phyloP scores from a whole-genome alignment of 2,329 filamentous ascomycete genomes.

The Rhinocladiella mackenziei region DNA sequence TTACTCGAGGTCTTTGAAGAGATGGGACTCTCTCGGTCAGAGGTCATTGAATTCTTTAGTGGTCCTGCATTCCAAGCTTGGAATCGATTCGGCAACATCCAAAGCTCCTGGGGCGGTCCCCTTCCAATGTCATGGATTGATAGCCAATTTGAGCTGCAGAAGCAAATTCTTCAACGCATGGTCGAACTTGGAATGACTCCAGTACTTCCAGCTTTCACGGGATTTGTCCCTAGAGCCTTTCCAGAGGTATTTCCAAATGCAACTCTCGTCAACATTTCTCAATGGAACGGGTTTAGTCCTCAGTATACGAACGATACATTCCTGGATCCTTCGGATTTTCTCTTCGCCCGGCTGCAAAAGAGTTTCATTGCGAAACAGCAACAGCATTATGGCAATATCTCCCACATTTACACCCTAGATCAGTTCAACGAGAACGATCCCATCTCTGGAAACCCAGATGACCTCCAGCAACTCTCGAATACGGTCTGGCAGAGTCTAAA shows the following conservation, averaged over 20 bases:
- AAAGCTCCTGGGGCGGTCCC: conserved; percentile 47
- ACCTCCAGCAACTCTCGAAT: conserved; percentile 42
- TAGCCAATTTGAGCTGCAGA: conserved; percentile 47
- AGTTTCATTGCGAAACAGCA: conserved; percentile 48
- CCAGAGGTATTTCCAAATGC: conserved; percentile 43
- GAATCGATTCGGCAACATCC: conserved; percentile 55
- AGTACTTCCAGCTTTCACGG: conserved; percentile 50
- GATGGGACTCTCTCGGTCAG: conserved; percentile 42
- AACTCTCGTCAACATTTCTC: conserved; percentile 42
- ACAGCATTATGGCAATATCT: conserved; percentile 47
- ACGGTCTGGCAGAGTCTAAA: conserved; percentile 49
- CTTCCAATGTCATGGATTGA: conserved; percentile 48
- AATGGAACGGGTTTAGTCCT: conserved; percentile 43
- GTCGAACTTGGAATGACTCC: conserved; percentile 53
- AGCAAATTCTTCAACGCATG: conserved; percentile 49
- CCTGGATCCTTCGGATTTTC: conserved; percentile 45
- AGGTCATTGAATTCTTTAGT: conserved; percentile 47
- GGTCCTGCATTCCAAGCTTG: conserved; percentile 52
- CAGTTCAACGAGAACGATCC: conserved; percentile 54
- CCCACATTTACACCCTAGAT: conserved; percentile 49
- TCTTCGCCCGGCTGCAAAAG: conserved; percentile 44
- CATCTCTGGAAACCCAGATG: conserved; percentile 43
- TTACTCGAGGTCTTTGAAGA: conserved; percentile 48
- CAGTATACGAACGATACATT: conserved; percentile 48
- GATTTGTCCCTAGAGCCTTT: conserved; percentile 47